These are phyloP conservation scores for Apiospora marii DNA, from an alignment of 2,329 filamentous ascomycete genomes.

Conservation along the genomic window DNA sequence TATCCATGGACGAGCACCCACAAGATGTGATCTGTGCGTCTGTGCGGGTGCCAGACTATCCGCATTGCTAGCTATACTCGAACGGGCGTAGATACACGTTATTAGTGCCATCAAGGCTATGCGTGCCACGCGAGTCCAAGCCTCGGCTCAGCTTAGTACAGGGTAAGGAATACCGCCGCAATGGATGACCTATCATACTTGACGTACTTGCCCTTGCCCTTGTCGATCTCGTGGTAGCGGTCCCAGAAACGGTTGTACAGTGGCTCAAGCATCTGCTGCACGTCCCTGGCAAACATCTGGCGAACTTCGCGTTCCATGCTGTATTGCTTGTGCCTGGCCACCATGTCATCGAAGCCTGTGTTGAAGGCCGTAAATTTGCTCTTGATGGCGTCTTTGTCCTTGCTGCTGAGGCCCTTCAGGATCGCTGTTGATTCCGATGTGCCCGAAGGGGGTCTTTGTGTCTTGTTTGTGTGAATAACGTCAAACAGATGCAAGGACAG, in stretches of 20 bases:
- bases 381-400: conserved; percentile 96
- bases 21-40: background rate
- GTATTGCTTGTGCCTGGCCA: conserved; percentile 81
- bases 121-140: background rate
- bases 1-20: background rate
- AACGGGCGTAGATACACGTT: background rate
- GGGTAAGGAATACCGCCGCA: conserved; percentile 67
- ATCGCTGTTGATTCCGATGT: conserved; percentile 84
- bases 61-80: conserved; percentile 13
- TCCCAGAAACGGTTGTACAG: conserved; percentile 97
- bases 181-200: conserved; percentile 93
- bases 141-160: conserved; percentile 47
- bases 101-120: conserved; percentile 12
- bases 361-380: conserved; percentile 96
- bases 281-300: conserved; percentile 79
- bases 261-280: conserved; percentile 91
- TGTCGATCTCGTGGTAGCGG: conserved; percentile 96
- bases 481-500: conserved; percentile 86
- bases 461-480: conserved; percentile 87
- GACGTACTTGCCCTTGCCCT: conserved; percentile 97
- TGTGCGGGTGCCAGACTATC: background rate
- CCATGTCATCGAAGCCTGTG: conserved; percentile 85
- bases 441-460: conserved; percentile 74
- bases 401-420: conserved; percentile 82
- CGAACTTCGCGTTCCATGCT: conserved; percentile 93